Evolutionary conservation across 495 filamentous ascomycete species (phyloP), one percentile per base, ranked within the genome.

Genomic region (Aspergillus sparsus): DNA sequence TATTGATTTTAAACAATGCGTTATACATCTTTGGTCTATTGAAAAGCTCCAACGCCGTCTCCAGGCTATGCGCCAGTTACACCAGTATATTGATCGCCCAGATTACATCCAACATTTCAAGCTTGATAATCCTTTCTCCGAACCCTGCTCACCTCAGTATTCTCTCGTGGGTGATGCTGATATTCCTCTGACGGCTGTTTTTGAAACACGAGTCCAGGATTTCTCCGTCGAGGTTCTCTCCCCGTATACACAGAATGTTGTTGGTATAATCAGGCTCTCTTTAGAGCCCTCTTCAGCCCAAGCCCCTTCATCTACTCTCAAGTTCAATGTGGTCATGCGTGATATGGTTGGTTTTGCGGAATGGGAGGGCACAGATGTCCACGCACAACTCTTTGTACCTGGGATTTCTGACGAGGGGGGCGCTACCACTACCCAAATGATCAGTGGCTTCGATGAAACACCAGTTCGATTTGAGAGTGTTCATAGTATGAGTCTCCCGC

Each of bases 311-410:
- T 92, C 90, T 53, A 98, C 90, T 31, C 77, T 99, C 56, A 98
- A 98, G 70, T 99, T 98, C 76, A 99, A 98, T 65, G 92, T 98
- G 27, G 93, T 97, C 51, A 96, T 99, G 92, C 92, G 94, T 68
- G 91, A 98, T 66, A 87, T 99, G 86, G 75, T 93, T 45, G 94
- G 94, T 6, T 98, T 99, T 66, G 90, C 94, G 1, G 94, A 99
- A 75, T 87, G 93, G 62, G 94, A 99, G 75, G 94, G 94, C 5
- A 94, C 91, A 8, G 87, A 96, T 62, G 92, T 98, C 53, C 94
- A 99, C 74, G 93, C 93, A 2, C 95, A 97, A 74, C 83, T 99
- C 27, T 97, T 96, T 67, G 85, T 99, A 53, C 92, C 94, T 13
- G 91, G 93, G 33, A 86, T 96, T 47, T 94, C 90, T 12, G 93